Percentiles rank a stretch among this genome's conserved stretches.
These are phyloP conservation scores for Marasmius fiardii DNA, from an alignment of 1,284 basidiomycete genomes.

Conservation along the genomic window DNA sequence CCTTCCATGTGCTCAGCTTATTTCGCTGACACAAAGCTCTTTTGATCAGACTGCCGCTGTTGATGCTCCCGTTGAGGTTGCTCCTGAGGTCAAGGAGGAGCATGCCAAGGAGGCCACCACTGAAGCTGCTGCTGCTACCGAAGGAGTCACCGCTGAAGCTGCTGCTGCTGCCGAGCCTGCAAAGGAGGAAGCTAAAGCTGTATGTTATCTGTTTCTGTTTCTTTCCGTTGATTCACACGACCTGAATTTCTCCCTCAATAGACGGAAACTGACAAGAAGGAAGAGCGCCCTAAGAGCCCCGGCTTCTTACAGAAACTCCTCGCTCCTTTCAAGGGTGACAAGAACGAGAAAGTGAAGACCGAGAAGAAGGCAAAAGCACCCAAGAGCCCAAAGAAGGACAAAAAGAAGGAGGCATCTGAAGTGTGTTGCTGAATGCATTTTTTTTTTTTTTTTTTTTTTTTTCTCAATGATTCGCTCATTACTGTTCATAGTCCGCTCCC, in stretches of 20 bases:
- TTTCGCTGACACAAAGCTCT: conserved; percentile 7
- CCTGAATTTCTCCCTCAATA: conserved; percentile 14
- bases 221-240: conserved; percentile 3
- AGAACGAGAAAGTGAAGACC: conserved; percentile 59
- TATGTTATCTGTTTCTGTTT: conserved; percentile 38
- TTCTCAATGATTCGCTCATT: conserved; percentile 4
- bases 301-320: conserved; percentile 66
- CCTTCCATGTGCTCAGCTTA: background rate
- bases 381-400: conserved; percentile 68
- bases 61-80: conserved; percentile 27
- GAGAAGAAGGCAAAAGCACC: conserved; percentile 67
- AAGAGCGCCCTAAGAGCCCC: conserved; percentile 77
- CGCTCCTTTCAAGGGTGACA: conserved; percentile 68
- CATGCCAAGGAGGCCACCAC: conserved; percentile 15
- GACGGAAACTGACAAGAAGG: conserved; percentile 58
- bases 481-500: conserved; percentile 29
- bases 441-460: conserved; percentile 6
- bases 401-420: conserved; percentile 57
- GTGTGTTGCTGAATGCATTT: conserved; percentile 14
- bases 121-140: conserved; percentile 24
- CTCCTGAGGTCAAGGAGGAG: conserved; percentile 24
- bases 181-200: conserved; percentile 62
- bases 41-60: conserved; percentile 23
- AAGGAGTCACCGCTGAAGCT: conserved; percentile 27
- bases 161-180: conserved; percentile 36